Evolutionary conservation across 1,284 basidiomycete species (phyloP).

Genomic region (Cutaneotrichosporon cavernicola): DNA sequence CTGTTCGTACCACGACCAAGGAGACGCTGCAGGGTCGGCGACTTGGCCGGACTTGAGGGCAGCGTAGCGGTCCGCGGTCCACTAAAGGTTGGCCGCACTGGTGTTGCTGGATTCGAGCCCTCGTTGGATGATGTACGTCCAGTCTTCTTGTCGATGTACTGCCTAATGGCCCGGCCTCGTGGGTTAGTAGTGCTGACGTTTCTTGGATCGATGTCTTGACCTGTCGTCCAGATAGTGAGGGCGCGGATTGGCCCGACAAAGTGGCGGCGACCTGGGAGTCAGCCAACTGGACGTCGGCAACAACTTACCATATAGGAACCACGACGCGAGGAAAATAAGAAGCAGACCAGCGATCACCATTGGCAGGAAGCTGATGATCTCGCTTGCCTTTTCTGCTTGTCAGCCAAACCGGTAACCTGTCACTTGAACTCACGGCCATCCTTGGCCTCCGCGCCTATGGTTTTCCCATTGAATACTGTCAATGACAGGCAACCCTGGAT

Average conservation of each 20-base stretch:
- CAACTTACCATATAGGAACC: conserved; percentile 10
- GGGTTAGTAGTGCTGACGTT: background rate
- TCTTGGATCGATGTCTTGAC: conserved; percentile 42
- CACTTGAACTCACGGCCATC: background rate
- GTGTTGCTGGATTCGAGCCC: background rate
- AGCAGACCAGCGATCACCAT: conserved; percentile 8
- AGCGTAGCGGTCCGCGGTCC: background rate
- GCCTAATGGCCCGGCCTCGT: conserved; percentile 1
- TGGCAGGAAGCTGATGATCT: conserved; percentile 6
- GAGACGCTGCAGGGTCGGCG: conserved; percentile 4
- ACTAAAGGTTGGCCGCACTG: background rate
- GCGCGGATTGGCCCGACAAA: conserved; percentile 49
- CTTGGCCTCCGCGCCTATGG: no score
- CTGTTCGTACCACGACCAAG: background rate
- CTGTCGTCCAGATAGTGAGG: conserved; percentile 49
- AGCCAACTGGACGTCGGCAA: background rate
- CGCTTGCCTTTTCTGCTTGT: background rate
- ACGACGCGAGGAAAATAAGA: conserved; percentile 2
- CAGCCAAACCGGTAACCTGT: background rate
- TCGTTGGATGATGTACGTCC: background rate
- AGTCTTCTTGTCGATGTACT: conserved; percentile 7
- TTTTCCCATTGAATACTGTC: background rate
- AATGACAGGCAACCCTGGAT: conserved; percentile 1
- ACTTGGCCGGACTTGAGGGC: background rate
- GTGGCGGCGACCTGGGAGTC: conserved; percentile 25